Conservation (phyloP, 495 filamentous ascomycete genomes). For the Lasiosphaeris hirsuta region DNA sequence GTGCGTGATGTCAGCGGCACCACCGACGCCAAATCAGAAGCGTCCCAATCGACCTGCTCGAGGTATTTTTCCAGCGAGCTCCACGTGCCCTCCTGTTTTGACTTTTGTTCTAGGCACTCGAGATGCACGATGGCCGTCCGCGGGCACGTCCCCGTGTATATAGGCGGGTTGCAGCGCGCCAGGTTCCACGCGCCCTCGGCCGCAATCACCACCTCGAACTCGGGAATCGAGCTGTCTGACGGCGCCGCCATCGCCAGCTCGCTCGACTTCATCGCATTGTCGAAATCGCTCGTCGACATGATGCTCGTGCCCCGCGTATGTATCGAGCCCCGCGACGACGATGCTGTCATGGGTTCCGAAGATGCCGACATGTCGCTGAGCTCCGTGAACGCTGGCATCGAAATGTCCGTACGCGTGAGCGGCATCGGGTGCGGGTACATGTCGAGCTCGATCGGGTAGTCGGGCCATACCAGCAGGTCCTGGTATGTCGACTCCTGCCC, state of each 20-base stretch:
- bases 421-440: constrained; percentile 28
- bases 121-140: constrained; percentile 56
- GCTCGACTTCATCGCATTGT: constrained; percentile 28
- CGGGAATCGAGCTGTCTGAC: constrained; percentile 35
- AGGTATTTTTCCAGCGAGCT: constrained; percentile 40
- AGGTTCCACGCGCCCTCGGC: constrained; percentile 56
- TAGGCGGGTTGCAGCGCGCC: constrained; percentile 53
- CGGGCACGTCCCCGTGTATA: constrained; percentile 50
- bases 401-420: constrained; percentile 27
- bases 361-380: constrained; percentile 32
- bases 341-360: constrained; percentile 35
- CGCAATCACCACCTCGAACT: constrained; percentile 50
- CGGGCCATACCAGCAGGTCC: constrained; percentile 34
- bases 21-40: constrained; percentile 42
- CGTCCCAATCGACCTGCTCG: constrained; percentile 32
- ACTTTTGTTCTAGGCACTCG: constrained; percentile 55
- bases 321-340: constrained; percentile 40
- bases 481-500: constrained; percentile 30
- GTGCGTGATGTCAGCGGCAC: constrained; percentile 48
- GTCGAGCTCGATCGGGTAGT: constrained; percentile 35
- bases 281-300: constrained; percentile 38
- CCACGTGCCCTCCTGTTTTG: constrained; percentile 51
- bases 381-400: constrained; percentile 30
- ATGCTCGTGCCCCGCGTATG: constrained; percentile 46
- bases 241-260: constrained; percentile 27